phyloP scores from a whole-genome alignment of 345 rosid species.

The Trapa bicornis region DNA sequence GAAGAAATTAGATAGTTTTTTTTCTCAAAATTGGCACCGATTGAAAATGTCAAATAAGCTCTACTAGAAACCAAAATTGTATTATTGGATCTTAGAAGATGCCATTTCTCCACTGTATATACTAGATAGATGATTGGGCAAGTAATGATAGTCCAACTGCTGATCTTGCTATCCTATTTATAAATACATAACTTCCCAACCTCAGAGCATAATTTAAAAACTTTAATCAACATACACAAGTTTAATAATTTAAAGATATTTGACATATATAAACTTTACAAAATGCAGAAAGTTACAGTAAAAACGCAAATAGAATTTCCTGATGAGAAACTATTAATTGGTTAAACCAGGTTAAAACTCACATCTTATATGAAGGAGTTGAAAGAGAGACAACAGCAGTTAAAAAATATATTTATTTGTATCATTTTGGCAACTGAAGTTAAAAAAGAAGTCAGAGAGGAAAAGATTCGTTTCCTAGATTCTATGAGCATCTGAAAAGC shows the following conservation, averaged over 20 bases:
- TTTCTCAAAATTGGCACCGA: neutral
- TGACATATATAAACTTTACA: neutral
- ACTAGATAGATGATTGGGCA: neutral
- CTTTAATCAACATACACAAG: neutral
- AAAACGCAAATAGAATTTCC: neutral
- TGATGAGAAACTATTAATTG: neutral
- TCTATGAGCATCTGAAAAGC: neutral
- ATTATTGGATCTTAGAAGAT: neutral
- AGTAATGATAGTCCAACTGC: neutral
- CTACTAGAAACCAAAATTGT: neutral
- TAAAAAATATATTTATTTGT: neutral
- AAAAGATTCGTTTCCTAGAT: neutral
- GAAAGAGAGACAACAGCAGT: neutral
- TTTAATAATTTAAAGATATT: neutral
- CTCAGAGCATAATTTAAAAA: neutral
- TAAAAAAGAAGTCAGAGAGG: neutral
- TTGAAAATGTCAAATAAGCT: neutral
- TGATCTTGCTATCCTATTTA: neutral
- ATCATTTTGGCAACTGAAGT: neutral
- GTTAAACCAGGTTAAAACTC: neutral
- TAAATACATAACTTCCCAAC: neutral
- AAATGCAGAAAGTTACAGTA: neutral
- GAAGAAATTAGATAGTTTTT: neutral
- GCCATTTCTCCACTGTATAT: neutral
- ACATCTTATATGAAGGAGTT: neutral